Evolutionary conservation across 148 eudicot genomes (phyloP), one percentile per base, ranked within the genome.

Genomic region (Dianthus caryophyllus): DNA sequence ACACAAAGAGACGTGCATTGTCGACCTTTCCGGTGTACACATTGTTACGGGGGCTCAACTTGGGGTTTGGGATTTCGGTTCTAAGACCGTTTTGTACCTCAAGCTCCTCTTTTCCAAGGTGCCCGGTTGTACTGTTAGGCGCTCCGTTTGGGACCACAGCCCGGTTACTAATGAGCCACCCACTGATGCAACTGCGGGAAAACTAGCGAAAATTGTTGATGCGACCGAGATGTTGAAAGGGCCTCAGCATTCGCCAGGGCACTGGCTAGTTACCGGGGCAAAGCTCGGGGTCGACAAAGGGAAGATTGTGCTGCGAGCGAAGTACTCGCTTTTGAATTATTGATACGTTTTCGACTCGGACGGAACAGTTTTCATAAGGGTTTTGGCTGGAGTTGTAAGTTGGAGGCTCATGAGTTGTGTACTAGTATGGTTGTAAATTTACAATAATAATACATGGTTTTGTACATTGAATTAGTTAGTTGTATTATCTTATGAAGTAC

Each of bases 61-160:
- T 1, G 99, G 99, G 8, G 97, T 90, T 16, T 94, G 99, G 99
- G 92, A 94, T 68, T 94, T 94, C 25, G 93, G 99, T 54, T 86
- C 96, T 48, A 83, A 81, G 74, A 90, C 90, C 6, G 99, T 94
- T 0, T 72, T 94, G 30, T 86, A 90, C 80, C 93, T 94, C 57
- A 94, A 94, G 75, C 99, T 94, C 57, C 89, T 94, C 51, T 94
- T 94, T 71, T 94, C 96, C 51, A 94, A 88, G 72, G 99, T 94
- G 26, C 99, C 97, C 0, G 97, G 97, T 13, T 94, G 99, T 72
- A 90, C 99, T 13, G 83, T 94, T 65, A 80, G 99, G 62, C 81
- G 97, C 5, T 90, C 99, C 43, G 92, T 94, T 66, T 94, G 99
- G 99, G 99, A 94, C 49, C 99, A 94, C 69, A 94, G 84, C 73